Conservation (phyloP, 2,329 filamentous ascomycete genomes). For the Sphaerulina populicola region DNA sequence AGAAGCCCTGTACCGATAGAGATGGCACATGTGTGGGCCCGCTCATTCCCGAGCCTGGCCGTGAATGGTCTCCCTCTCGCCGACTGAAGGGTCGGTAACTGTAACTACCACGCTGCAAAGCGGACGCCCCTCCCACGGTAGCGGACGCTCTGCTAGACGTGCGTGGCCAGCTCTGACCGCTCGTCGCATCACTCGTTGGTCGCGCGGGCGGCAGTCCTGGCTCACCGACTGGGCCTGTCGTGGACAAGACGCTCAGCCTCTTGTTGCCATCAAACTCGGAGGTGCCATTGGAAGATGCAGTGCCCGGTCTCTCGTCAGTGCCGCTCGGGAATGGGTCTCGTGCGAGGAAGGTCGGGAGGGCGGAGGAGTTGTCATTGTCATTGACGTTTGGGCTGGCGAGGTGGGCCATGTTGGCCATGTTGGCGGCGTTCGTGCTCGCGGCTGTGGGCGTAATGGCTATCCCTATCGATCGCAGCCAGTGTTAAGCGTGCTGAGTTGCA, state of each 20-base stretch:
- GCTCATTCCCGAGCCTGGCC: constrained; percentile 56
- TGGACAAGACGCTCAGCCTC: constrained; percentile 24
- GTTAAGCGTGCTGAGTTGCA: not conserved
- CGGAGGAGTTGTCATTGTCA: constrained; percentile 6
- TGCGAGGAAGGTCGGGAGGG: constrained; percentile 27
- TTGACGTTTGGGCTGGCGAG: not conserved
- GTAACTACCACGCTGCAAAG: constrained; percentile 12
- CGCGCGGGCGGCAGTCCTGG: constrained; percentile 43
- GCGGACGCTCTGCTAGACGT: constrained; percentile 11
- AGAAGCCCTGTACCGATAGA: constrained; percentile 82
- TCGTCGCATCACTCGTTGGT: constrained; percentile 26
- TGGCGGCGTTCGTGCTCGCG: not conserved
- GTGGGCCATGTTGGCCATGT: not conserved
- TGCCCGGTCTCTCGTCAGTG: not conserved
- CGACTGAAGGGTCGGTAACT: constrained; percentile 8
- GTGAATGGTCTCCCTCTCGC: constrained; percentile 17
- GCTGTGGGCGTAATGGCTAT: not conserved
- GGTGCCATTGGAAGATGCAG: constrained; percentile 16
- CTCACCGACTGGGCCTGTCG: constrained; percentile 42
- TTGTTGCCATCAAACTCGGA: constrained; percentile 18
- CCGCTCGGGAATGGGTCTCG: constrained; percentile 18
- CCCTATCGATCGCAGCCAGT: not conserved
- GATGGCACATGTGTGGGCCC: constrained; percentile 76
- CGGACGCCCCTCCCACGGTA: constrained; percentile 11
- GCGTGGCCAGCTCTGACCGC: constrained; percentile 5